Percentiles rank a stretch among this genome's conserved stretches.
These are phyloP conservation scores for Heteromeles arbutifolia DNA, from an alignment of 306 rosid genomes.

Conservation along the genomic window DNA sequence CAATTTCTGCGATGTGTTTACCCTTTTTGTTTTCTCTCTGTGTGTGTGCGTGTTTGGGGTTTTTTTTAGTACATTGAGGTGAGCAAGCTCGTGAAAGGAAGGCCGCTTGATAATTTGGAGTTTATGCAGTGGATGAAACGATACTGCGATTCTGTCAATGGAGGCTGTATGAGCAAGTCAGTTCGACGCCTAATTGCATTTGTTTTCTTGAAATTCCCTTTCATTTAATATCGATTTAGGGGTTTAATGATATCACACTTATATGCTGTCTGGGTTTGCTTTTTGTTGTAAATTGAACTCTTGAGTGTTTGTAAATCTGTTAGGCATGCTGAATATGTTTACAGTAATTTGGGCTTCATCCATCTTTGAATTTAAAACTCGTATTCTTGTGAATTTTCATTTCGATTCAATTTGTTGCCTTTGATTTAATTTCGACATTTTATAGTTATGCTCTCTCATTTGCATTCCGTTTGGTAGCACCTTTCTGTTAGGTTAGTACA, in stretches of 20 bases:
- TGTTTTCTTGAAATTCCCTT: background rate
- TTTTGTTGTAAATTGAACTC: background rate
- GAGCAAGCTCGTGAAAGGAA: slow-evolving; percentile 84
- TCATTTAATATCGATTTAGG: background rate
- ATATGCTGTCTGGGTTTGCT: background rate
- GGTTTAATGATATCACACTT: background rate
- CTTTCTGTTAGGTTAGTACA: too few species aligned
- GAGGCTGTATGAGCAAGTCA: slow-evolving; percentile 46
- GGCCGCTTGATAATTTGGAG: slow-evolving; percentile 89
- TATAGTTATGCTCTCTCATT: background rate
- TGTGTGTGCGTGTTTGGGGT: background rate
- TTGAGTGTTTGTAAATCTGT: background rate
- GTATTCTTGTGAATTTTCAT: background rate
- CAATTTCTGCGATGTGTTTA: background rate
- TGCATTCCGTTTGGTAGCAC: background rate
- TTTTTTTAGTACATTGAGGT: slow-evolving; percentile 70
- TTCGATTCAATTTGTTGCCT: background rate
- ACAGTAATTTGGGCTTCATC: background rate
- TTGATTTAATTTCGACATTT: background rate
- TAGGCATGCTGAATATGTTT: background rate
- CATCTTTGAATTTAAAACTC: background rate
- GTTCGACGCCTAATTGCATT: background rate
- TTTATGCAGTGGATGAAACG: slow-evolving; percentile 98
- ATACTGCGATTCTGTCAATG: slow-evolving; percentile 76
- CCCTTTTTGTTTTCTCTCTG: background rate